These are phyloP conservation scores for Perkinsela sp. DNA, from an alignment of 208 protist species.

Conservation along the genomic window DNA sequence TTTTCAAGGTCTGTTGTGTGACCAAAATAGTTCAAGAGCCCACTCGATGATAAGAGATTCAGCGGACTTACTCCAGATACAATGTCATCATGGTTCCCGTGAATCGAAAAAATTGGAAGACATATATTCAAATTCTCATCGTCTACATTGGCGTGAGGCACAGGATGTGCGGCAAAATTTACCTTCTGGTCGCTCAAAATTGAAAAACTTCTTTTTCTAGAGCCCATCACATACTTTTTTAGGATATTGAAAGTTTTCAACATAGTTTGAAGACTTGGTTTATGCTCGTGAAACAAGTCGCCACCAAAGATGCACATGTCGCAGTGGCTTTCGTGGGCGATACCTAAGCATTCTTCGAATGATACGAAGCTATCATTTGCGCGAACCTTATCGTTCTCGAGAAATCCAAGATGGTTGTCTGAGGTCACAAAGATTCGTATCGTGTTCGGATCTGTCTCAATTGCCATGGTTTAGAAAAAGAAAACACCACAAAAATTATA, in stretches of 20 bases:
- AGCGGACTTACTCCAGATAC: conserved; percentile 71
- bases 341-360: conserved; percentile 87
- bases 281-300: conserved; percentile 97
- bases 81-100: conserved; percentile 98
- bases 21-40: conserved; percentile 97
- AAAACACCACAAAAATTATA: too few species aligned
- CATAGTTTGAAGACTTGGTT: conserved; percentile 75
- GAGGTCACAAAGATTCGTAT: conserved; percentile 72
- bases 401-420: conserved; percentile 85
- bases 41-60: conserved; percentile 69
- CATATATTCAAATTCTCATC: conserved; percentile 92
- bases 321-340: conserved; percentile 66
- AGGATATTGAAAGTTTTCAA: conserved; percentile 52
- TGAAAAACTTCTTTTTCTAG: conserved; percentile 51
- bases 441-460: conserved; percentile 11
- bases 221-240: conserved; percentile 62
- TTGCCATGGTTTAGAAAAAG: too few species aligned
- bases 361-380: conserved; percentile 88
- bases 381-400: conserved; percentile 73
- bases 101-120: conserved; percentile 92
- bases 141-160: conserved; percentile 58
- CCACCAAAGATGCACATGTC: conserved; percentile 89
- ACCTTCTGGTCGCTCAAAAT: conserved; percentile 60
- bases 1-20: conserved; percentile 64
- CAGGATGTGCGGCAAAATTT: conserved; percentile 60